Percentiles rank a stretch among this genome's conserved stretches.
These are phyloP conservation scores for Solanum bulbocastanum DNA, from an alignment of 257 asterid species.

Conservation along the genomic window DNA sequence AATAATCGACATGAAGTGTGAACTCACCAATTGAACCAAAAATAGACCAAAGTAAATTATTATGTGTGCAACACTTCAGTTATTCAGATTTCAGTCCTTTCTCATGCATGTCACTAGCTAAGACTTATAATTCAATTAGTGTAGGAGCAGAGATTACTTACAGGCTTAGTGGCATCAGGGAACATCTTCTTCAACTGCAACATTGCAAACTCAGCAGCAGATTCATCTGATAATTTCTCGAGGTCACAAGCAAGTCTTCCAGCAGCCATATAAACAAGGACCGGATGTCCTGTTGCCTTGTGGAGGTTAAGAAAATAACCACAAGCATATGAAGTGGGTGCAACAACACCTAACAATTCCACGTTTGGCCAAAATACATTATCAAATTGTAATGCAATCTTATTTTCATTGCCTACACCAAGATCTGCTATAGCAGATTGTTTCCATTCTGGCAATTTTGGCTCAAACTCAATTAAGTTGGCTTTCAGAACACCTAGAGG, in stretches of 20 bases:
- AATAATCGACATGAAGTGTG: background rate
- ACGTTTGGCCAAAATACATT: constrained; percentile 90
- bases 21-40: background rate
- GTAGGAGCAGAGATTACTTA: constrained; percentile 23
- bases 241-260: constrained; percentile 84
- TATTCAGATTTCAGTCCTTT: background rate
- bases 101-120: background rate
- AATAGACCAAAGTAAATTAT: background rate
- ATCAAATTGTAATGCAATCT: constrained; percentile 74
- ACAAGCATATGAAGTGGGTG: constrained; percentile 77
- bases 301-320: constrained; percentile 96
- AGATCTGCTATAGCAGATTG: constrained; percentile 82
- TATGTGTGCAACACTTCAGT: background rate
- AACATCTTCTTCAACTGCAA: constrained; percentile 79
- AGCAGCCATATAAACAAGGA: constrained; percentile 97
- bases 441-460: constrained; percentile 91
- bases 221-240: constrained; percentile 83
- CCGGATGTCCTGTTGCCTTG: constrained; percentile 87
- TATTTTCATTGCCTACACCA: constrained; percentile 91
- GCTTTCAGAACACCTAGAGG: constrained; percentile 91
- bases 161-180: constrained; percentile 75
- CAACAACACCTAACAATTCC: constrained; percentile 75
- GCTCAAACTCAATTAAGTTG: constrained; percentile 67
- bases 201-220: constrained; percentile 67
- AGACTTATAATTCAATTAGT: background rate